Evolutionary conservation across 306 rosid genomes (phyloP).

Genomic region (Quercus dentata): DNA sequence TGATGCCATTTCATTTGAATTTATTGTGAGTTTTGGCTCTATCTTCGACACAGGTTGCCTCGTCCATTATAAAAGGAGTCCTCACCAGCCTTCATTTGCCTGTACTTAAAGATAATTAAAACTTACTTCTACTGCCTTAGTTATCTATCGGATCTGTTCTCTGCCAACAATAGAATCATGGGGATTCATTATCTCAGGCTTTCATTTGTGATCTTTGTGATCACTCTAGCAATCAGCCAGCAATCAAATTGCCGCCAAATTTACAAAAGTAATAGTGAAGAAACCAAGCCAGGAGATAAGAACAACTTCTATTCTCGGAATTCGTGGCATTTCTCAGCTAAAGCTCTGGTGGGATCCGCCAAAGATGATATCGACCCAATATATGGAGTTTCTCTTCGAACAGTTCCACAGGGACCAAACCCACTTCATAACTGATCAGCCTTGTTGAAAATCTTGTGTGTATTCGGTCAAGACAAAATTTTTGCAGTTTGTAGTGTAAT

Average conservation of each 20-base stretch:
- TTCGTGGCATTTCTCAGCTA: slow-evolving; percentile 44
- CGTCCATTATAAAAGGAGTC: slow-evolving; percentile 35
- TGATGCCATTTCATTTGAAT: slow-evolving; percentile 40
- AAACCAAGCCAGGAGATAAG: slow-evolving; percentile 31
- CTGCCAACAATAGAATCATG: slow-evolving; percentile 36
- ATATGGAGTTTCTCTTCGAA: slow-evolving; percentile 55
- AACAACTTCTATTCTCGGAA: slow-evolving; percentile 24
- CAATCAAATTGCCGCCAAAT: slow-evolving; percentile 43
- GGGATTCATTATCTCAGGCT: slow-evolving; percentile 44
- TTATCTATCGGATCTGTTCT: slow-evolving; percentile 1
- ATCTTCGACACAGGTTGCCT: slow-evolving; percentile 38
- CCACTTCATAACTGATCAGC: slow-evolving; percentile 79
- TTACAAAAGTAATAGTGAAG: slow-evolving; percentile 33
- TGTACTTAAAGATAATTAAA: slow-evolving; percentile 19
- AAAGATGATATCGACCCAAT: slow-evolving; percentile 23
- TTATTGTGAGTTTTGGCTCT: slow-evolving; percentile 43
- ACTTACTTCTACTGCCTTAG: slow-evolving; percentile 19
- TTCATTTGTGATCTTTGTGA: slow-evolving; percentile 40
- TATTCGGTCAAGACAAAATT: slow-evolving; percentile 30
- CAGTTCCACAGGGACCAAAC: slow-evolving; percentile 81
- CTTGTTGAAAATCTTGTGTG: slow-evolving; percentile 25
- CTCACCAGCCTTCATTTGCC: slow-evolving; percentile 19
- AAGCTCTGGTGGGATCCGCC: slow-evolving; percentile 32
- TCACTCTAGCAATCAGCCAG: slow-evolving; percentile 47
- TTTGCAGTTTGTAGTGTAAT: slow-evolving; percentile 38